A percentile compares a stretch with the other conserved stretches of the same genome.
These are phyloP conservation scores for Coemansia sp. DNA, from an alignment of 192 early-diverging fungal species.

Conservation along the genomic window DNA sequence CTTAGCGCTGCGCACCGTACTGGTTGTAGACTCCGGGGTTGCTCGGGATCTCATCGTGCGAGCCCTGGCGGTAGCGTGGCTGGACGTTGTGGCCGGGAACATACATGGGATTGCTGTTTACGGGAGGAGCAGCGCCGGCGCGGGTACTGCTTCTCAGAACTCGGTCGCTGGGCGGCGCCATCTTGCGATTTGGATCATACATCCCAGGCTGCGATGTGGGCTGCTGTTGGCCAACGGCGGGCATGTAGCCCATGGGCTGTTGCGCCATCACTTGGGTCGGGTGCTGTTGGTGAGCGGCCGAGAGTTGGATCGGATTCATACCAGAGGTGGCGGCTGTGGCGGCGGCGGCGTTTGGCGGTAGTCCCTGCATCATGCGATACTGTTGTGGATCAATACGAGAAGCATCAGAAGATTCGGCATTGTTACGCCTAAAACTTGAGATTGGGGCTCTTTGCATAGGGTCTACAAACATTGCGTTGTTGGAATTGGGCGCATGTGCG, in stretches of 20 bases:
- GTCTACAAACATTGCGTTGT: constrained; percentile 22
- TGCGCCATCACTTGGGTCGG: constrained; percentile 26
- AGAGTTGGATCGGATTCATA: constrained; percentile 41
- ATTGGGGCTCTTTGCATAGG: constrained; percentile 19
- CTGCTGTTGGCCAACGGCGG: constrained; percentile 26
- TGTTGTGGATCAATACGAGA: constrained; percentile 43
- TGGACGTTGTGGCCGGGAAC: constrained; percentile 17
- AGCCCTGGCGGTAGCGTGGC: constrained; percentile 43
- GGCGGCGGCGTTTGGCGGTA: constrained; percentile 36
- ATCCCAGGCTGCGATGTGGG: constrained; percentile 32
- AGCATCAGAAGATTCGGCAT: constrained; percentile 30
- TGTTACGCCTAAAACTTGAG: constrained; percentile 54
- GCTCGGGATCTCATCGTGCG: constrained; percentile 33
- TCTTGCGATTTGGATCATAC: constrained; percentile 39
- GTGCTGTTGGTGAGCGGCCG: constrained; percentile 33
- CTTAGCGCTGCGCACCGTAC: constrained; percentile 35
- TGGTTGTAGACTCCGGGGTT: constrained; percentile 25
- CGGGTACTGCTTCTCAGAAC: constrained; percentile 50
- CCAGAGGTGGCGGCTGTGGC: not conserved
- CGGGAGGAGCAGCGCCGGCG: constrained; percentile 13
- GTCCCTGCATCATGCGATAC: constrained; percentile 47
- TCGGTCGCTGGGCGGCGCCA: constrained; percentile 40
- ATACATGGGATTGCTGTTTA: constrained; percentile 16
- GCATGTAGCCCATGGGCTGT: constrained; percentile 42
- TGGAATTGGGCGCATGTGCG: constrained; percentile 31